Evolutionary conservation across 2,329 filamentous ascomycete species (phyloP).

Genomic region (Penicillium verrucosum): DNA sequence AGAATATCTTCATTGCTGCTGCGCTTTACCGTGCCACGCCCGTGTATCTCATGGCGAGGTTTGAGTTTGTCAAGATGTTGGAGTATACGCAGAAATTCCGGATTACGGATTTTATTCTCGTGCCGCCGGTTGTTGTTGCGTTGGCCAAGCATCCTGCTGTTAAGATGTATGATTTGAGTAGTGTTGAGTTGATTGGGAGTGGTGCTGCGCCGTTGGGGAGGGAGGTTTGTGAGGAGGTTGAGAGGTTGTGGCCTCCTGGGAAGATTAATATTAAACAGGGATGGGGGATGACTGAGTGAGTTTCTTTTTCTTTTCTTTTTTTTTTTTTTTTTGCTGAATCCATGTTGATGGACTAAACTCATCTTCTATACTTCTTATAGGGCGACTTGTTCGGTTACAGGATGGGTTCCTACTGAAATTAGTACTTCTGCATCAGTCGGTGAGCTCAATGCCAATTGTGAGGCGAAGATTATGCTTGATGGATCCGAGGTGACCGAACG

Average conservation of each 20-base stretch:
- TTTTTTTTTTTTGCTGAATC: neutral
- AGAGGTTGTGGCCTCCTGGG: conserved; percentile 53
- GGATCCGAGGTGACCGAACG: conserved; percentile 48
- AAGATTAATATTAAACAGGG: conserved; percentile 63
- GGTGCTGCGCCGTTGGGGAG: conserved; percentile 66
- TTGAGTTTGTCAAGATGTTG: conserved; percentile 72
- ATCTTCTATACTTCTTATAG: conserved; percentile 22
- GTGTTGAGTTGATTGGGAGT: conserved; percentile 56
- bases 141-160: conserved; percentile 69
- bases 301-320: conserved; percentile 32
- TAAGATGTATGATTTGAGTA: conserved; percentile 65
- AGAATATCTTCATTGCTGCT: conserved; percentile 66
- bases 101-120: conserved; percentile 64
- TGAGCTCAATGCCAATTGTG: conserved; percentile 64
- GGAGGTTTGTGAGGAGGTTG: conserved; percentile 56
- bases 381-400: conserved; percentile 65
- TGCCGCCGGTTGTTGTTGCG: conserved; percentile 71
- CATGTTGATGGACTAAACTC: neutral
- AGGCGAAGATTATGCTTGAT: conserved; percentile 61
- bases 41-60: conserved; percentile 74
- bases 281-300: conserved; percentile 81
- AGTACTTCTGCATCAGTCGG: conserved; percentile 54
- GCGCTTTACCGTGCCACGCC: conserved; percentile 53
- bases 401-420: conserved; percentile 57
- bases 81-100: conserved; percentile 63